phyloP scores from a whole-genome alignment of 768 basidiomycete species.

The Baorangia bicolor region DNA sequence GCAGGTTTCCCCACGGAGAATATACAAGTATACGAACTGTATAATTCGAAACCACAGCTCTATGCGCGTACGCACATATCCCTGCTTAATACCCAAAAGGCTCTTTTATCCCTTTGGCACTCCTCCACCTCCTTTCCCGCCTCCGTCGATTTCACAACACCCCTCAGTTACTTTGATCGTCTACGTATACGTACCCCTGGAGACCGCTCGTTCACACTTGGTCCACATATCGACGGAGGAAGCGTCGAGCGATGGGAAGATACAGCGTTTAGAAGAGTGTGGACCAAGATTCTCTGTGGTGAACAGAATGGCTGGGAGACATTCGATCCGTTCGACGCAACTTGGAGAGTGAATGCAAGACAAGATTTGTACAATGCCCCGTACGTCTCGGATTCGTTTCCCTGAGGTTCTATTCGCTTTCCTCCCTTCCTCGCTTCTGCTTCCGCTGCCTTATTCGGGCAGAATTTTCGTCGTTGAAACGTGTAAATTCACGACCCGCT shows the following conservation, averaged over 20 bases:
- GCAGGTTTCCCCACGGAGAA: constrained; percentile 66
- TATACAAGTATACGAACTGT: constrained; percentile 73
- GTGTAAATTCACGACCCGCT: neutral
- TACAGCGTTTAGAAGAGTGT: constrained; percentile 39
- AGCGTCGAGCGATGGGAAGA: constrained; percentile 60
- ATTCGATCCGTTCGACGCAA: constrained; percentile 52
- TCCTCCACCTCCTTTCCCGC: constrained; percentile 38
- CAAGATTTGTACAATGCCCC: constrained; percentile 63
- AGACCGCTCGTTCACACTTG: constrained; percentile 63
- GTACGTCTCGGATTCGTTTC: constrained; percentile 30
- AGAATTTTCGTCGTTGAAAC: neutral
- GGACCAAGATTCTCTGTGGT: constrained; percentile 43
- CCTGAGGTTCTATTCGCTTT: neutral
- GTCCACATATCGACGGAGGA: constrained; percentile 58
- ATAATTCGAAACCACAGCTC: constrained; percentile 64
- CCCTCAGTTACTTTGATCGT: constrained; percentile 77
- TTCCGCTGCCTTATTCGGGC: constrained; percentile 6
- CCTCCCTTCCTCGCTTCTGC: neutral
- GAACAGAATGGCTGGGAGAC: constrained; percentile 41
- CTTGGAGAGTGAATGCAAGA: constrained; percentile 45
- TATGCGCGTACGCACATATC: constrained; percentile 66
- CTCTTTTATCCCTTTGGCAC: constrained; percentile 61
- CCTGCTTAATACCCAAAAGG: constrained; percentile 54
- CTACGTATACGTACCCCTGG: constrained; percentile 73
- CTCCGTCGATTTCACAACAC: constrained; percentile 48